phyloP scores from a whole-genome alignment of 108 stramenopile genomes.

The Aurantiochytrium sp. region DNA sequence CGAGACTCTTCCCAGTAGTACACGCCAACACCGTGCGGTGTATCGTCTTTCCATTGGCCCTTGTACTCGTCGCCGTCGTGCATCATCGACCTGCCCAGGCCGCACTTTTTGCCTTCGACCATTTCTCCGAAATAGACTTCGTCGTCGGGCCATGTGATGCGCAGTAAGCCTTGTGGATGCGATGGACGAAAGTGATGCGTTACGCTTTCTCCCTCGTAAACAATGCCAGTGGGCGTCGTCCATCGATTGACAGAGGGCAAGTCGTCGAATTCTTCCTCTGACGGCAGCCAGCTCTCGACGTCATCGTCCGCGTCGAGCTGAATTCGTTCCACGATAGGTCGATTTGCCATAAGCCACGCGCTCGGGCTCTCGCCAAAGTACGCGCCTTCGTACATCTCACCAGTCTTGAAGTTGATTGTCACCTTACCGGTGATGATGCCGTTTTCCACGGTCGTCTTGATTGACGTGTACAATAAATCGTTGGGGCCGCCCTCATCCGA shows the following conservation, averaged over 20 bases:
- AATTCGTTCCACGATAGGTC: background rate
- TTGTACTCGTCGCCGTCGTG: constrained; percentile 7
- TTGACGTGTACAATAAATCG: background rate
- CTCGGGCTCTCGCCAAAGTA: background rate
- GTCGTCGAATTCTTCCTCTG: background rate
- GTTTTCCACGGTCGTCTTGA: background rate
- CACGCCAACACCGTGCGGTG: background rate
- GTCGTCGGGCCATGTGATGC: background rate
- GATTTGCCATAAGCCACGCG: background rate
- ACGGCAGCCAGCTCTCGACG: background rate
- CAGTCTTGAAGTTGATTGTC: background rate
- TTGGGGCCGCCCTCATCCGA: background rate
- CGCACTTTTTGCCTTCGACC: background rate
- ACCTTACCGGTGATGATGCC: background rate
- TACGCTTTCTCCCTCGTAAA: background rate
- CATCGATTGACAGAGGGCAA: background rate
- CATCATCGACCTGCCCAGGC: background rate
- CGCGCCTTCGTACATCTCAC: background rate
- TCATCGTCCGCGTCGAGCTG: background rate
- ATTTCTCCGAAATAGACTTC: background rate
- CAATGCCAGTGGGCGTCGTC: background rate
- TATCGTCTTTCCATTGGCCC: background rate
- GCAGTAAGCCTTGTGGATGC: background rate
- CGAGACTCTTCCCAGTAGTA: background rate
- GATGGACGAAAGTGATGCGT: background rate